Conservation (phyloP, 805 yeast species). For the Saccharomycopsis amapae region DNA sequence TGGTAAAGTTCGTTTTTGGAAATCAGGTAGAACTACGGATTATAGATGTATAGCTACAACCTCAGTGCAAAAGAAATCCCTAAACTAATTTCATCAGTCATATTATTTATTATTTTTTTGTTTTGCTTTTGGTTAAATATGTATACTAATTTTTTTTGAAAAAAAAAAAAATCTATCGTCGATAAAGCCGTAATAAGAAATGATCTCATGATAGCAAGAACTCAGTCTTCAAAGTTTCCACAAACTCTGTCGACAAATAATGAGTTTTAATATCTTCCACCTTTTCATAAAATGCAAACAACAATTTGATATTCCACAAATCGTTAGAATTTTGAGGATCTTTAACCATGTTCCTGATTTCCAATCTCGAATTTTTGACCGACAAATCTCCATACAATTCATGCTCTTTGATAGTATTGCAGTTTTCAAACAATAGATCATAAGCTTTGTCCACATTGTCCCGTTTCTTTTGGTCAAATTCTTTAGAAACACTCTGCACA, state of each 20-base stretch:
- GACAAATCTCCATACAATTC: constrained; percentile 1
- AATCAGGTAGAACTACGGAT: constrained; percentile 73
- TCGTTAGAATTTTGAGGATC: constrained; percentile 43
- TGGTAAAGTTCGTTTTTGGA: constrained; percentile 88
- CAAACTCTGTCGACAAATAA: constrained; percentile 42
- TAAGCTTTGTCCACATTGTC: constrained; percentile 13
- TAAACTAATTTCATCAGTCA: neutral
- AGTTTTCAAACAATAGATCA: constrained; percentile 7
- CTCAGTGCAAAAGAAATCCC: constrained; percentile 34
- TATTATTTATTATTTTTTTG: neutral
- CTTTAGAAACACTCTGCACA: constrained; percentile 4
- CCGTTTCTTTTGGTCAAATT: constrained; percentile 1
- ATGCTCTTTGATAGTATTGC: constrained; percentile 3
- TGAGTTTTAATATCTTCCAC: constrained; percentile 31
- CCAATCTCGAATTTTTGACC: constrained; percentile 49
- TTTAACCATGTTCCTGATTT: constrained; percentile 37
- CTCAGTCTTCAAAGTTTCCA: constrained; percentile 44
- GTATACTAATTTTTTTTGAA: neutral
- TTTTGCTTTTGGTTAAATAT: neutral
- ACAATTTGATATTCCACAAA: constrained; percentile 53
- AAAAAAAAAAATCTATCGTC: neutral
- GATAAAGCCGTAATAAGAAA: neutral
- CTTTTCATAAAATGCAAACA: constrained; percentile 54
- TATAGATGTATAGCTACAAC: constrained; percentile 90
- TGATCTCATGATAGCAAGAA: constrained; percentile 29